Evolutionary conservation across 2,329 filamentous ascomycete genomes (phyloP), one percentile per base, ranked within the genome.

Genomic region (Cladosporium sp.): DNA sequence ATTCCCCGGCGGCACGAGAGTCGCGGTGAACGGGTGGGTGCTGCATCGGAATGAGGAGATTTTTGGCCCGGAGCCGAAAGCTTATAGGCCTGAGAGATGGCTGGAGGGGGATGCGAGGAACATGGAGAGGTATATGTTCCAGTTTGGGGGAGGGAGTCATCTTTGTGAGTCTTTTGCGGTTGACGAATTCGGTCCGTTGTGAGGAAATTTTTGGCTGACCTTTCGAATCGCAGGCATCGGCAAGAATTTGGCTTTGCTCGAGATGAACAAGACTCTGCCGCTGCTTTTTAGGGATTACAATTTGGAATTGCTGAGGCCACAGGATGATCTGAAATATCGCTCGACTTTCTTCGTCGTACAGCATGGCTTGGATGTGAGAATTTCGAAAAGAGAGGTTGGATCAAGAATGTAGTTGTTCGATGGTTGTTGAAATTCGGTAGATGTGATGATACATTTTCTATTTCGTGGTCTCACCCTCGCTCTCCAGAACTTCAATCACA

Each of bases 11-110:
- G 86, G 85, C 7, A 88, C 85, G 0, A 83, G 86, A 53, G 84
- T 89, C 0, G 86, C 86, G 4, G 85, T 82, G 62, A 88, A 81
- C 43, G 80, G 85, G 0, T 90, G 85, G 85, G 80, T 89, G 12
- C 72, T 91, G 30, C 86, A 91, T 59, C 77, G 83, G 2, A 76
- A 82, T 3, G 73, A 75, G 4, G 80, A 83, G 48, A 72, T 90
- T 25, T 92, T 87, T 58, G 86, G 86, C 2, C 64, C 72, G 0
- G 82, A 90, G 53, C 79, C 80, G 0, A 81, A 88, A 38, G 67
- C 63, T 0, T 92, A 78, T 63, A 69, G 82, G 12, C 86, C 86
- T 0, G 86, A 90, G 67, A 68, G 86, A 36, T 88, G 86, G 77
- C 59, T 78, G 4, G 72, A 78, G 38, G 72, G 74, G 1, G 58